Percentiles rank a stretch among this genome's conserved stretches.
These are phyloP conservation scores for Gaeumannomyces tritici DNA, from an alignment of 2,329 filamentous ascomycete genomes.

Conservation along the genomic window DNA sequence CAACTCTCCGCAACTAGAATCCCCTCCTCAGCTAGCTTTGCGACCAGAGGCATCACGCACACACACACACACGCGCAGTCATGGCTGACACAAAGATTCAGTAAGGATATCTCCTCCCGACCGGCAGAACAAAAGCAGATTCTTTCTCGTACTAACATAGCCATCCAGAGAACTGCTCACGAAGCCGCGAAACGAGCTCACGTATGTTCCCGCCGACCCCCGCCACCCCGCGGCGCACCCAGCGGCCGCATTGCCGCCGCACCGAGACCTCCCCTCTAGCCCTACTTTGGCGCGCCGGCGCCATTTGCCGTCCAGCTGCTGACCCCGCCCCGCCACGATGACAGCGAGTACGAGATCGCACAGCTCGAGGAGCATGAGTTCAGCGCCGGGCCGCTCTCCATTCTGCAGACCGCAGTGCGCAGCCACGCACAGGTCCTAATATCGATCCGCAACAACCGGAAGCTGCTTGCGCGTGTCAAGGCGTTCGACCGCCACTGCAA, in stretches of 20 bases:
- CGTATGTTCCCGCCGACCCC: conserved; percentile 50
- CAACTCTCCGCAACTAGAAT: background rate
- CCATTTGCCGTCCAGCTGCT: conserved; percentile 9
- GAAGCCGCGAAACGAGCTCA: conserved; percentile 85
- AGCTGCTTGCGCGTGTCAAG: conserved; percentile 93
- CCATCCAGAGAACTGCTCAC: conserved; percentile 69
- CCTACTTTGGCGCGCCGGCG: conserved; percentile 10
- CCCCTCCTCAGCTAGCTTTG: background rate
- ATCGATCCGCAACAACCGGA: conserved; percentile 96
- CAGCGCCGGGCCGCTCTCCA: conserved; percentile 55
- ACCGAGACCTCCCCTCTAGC: conserved; percentile 1
- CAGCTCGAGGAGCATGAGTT: conserved; percentile 54
- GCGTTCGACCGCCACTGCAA: conserved; percentile 98
- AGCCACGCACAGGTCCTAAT: conserved; percentile 94
- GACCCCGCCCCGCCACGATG: background rate
- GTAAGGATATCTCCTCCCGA: conserved; percentile 30
- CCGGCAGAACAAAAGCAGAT: conserved; percentile 18
- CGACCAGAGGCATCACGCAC: background rate
- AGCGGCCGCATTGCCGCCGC: background rate
- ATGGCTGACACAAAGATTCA: conserved; percentile 67
- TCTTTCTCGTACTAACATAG: background rate
- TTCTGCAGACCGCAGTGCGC: conserved; percentile 93
- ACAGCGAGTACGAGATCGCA: conserved; percentile 82
- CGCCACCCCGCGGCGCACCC: background rate
- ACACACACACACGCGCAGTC: conserved; percentile 16